Evolutionary conservation across 2,329 filamentous ascomycete species (phyloP), one percentile per base, ranked within the genome.

Genomic region (Metarhizium robertsii): DNA sequence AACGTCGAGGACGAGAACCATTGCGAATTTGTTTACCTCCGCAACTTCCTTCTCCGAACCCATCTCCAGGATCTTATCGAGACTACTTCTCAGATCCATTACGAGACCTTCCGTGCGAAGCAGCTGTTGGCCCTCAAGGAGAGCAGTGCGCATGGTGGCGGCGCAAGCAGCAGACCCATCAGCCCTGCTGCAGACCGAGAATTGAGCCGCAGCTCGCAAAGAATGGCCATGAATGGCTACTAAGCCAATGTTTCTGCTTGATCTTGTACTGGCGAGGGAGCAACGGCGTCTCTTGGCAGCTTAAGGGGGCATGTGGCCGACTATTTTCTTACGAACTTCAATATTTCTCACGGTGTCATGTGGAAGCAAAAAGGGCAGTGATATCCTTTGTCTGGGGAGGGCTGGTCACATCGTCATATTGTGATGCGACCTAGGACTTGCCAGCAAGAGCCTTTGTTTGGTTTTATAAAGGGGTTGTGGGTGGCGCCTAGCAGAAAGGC

Each of bases 81-180:
- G 79, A 99, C 94, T 36, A 99, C 94, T 50, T 96, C 92, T 65
- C 94, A 99, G 80, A 99, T 96, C 75, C 94, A 99, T 82, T 99
- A 99, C 81, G 94, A 99, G 81, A 95, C 91, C 58, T 99, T 99
- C 92, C 92, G 94, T 75, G 92, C 94, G 67, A 99, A 99, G 86
- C 94, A 99, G 76, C 80, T 99, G 67, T 79, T 99, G 69, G 94
- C 94, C 57, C 83, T 99, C 71, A 99, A 97, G 85, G 94, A 99
- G 80, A 96, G 88, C 81, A 95, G 90, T 69, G 90, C 90, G 64
- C 88, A 90, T 62, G 88, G 86, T 62, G 78, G 85, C 65, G 83
- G 84, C 63, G 84, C 86, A 62, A 94, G 90, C 78, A 71, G 70
- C 66, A 83, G 92, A 72, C 94, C 94, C 68, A 99, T 99, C 79